phyloP scores from a whole-genome alignment of 2,329 filamentous ascomycete genomes.

The Achaetomium macrosporum region DNA sequence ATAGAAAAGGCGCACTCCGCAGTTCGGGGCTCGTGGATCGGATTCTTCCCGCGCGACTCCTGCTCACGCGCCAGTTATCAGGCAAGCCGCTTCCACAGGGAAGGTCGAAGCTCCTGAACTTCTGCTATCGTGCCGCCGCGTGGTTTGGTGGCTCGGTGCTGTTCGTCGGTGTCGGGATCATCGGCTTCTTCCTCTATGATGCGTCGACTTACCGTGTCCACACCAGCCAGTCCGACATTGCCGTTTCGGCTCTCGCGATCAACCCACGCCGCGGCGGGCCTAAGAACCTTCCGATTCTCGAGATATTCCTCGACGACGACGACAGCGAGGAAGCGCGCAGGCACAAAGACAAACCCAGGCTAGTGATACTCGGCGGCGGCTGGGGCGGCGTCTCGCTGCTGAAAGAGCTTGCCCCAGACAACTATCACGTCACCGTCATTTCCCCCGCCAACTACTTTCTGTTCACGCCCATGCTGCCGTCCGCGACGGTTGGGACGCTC shows the following conservation, averaged over 20 bases:
- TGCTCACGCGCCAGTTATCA: conserved; percentile 39
- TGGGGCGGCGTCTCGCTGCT: conserved; percentile 92
- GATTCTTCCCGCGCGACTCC: conserved; percentile 13
- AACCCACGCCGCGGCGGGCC: conserved; percentile 78
- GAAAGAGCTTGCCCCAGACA: conserved; percentile 82
- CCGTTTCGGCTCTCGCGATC: conserved; percentile 78
- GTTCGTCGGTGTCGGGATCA: conserved; percentile 61
- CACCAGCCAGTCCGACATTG: conserved; percentile 61
- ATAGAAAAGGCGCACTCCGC: neutral
- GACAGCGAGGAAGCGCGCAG: conserved; percentile 64
- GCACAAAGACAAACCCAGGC: conserved; percentile 80
- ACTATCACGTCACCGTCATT: conserved; percentile 94
- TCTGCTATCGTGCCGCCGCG: conserved; percentile 64
- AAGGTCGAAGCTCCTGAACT: conserved; percentile 46
- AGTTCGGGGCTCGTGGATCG: neutral
- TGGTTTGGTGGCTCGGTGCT: conserved; percentile 70
- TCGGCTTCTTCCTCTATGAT: conserved; percentile 91
- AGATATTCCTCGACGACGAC: conserved; percentile 83
- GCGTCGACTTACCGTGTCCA: conserved; percentile 80
- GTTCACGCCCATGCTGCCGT: conserved; percentile 96
- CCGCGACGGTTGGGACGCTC: conserved; percentile 90
- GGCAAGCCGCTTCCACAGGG: conserved; percentile 47
- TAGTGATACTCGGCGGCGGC: conserved; percentile 88
- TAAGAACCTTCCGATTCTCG: conserved; percentile 89
- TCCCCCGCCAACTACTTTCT: conserved; percentile 95